These are phyloP conservation scores for Penicillium malachiteum DNA, from an alignment of 495 filamentous ascomycete genomes.

Conservation along the genomic window DNA sequence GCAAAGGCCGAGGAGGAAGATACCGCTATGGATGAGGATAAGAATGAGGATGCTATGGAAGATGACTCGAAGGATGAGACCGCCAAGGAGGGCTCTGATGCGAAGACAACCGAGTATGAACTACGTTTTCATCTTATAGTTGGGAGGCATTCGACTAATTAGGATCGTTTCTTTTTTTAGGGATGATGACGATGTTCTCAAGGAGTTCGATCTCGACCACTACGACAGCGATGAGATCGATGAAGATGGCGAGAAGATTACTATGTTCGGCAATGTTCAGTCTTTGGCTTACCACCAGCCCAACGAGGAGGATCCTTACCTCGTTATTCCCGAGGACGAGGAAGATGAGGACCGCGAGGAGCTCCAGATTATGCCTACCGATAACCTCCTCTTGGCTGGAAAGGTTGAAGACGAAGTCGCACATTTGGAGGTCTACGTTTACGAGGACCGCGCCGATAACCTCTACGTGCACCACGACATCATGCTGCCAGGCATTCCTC, in stretches of 20 bases:
- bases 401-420: constrained; percentile 97
- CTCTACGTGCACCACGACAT: constrained; percentile 99
- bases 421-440: constrained; percentile 95
- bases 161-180: neutral
- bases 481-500: constrained; percentile 95
- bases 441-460: constrained; percentile 91
- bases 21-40: constrained; percentile 31
- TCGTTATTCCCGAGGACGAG: constrained; percentile 73
- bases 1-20: constrained; percentile 44
- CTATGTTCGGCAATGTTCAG: constrained; percentile 94
- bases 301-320: constrained; percentile 93
- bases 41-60: constrained; percentile 23
- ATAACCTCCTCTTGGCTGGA: constrained; percentile 87
- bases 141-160: neutral
- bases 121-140: too few species aligned
- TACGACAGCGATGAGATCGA: constrained; percentile 82
- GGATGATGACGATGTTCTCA: constrained; percentile 80
- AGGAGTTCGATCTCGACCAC: constrained; percentile 92
- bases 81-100: constrained; percentile 17
- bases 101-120: constrained; percentile 23
- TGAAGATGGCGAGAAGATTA: constrained; percentile 66
- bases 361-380: constrained; percentile 84
- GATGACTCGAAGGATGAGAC: constrained; percentile 16
- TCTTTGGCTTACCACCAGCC: constrained; percentile 89
- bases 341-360: constrained; percentile 92